Conservation (phyloP, 176 grass and related monocot species). For the Zoysia japonica region DNA sequence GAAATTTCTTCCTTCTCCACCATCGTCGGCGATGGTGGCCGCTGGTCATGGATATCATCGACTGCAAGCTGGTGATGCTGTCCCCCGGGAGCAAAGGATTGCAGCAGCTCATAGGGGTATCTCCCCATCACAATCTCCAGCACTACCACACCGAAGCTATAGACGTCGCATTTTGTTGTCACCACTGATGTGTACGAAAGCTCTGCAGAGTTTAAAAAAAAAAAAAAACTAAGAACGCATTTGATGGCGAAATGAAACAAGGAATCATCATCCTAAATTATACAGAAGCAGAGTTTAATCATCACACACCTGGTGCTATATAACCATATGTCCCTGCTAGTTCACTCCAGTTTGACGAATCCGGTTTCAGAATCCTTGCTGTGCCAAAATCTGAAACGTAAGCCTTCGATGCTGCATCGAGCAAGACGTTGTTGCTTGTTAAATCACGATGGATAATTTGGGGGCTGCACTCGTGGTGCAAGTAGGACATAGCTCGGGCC, state of each 20-base stretch:
- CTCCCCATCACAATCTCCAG: conserved; percentile 12
- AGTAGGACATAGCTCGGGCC: conserved; percentile 13
- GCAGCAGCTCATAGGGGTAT: neutral
- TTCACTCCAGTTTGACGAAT: conserved; percentile 33
- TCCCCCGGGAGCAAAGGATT: neutral
- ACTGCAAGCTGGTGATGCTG: neutral
- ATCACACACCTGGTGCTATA: conserved; percentile 10
- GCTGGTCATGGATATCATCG: neutral
- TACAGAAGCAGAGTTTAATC: too few relatives aligned
- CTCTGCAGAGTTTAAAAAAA: conserved; percentile 1
- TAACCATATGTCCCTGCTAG: conserved; percentile 31
- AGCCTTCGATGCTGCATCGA: conserved; percentile 7
- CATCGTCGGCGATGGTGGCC: neutral
- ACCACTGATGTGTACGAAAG: conserved; percentile 10
- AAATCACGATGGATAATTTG: conserved; percentile 40
- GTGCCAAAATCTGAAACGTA: conserved; percentile 38
- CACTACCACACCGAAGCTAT: conserved; percentile 28
- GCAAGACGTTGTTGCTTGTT: conserved; percentile 33
- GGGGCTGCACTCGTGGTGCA: conserved; percentile 17
- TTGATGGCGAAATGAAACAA: too few relatives aligned
- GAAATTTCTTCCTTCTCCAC: neutral
- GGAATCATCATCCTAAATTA: too few relatives aligned
- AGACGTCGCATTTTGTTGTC: conserved; percentile 27
- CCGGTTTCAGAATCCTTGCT: conserved; percentile 20
- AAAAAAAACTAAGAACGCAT: too few relatives aligned